A percentile compares a stretch with the other conserved stretches of the same genome.
Conservation (phyloP, 257 asterid genomes). For the Rhazya stricta region DNA sequence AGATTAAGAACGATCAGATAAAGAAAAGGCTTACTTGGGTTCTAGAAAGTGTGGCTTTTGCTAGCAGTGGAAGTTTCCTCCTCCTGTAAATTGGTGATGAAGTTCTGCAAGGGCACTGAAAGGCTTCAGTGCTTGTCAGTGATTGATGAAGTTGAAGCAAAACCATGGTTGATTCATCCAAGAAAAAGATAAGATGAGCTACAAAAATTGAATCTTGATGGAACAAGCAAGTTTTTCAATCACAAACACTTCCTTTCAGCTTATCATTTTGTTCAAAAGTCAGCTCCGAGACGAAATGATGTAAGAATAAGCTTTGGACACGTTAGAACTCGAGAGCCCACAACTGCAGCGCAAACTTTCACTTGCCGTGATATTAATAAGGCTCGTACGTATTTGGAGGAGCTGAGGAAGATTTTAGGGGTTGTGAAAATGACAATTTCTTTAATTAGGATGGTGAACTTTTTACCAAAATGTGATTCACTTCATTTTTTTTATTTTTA, state of each 20-base stretch:
- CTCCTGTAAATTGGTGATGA: conserved; percentile 24
- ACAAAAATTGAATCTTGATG: not conserved
- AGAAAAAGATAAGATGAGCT: not conserved
- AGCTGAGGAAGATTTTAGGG: too few species aligned
- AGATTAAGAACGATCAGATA: not conserved
- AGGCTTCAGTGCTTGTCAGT: conserved; percentile 34
- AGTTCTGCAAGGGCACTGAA: conserved; percentile 33
- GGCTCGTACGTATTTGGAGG: not conserved
- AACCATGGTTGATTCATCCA: conserved; percentile 17
- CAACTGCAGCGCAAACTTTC: not conserved
- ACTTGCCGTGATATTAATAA: too few species aligned
- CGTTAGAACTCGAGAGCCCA: conserved; percentile 9
- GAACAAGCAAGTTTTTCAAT: not conserved
- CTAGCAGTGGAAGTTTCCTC: conserved; percentile 28
- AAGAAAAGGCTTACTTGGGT: conserved; percentile 54
- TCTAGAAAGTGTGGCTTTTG: conserved; percentile 68
- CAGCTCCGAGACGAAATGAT: not conserved
- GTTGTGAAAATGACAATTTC: too few species aligned
- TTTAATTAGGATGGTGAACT: too few species aligned
- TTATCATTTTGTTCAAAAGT: not conserved
- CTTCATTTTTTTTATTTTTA: too few species aligned
- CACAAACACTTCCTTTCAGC: not conserved
- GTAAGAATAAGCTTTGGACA: conserved; percentile 32
- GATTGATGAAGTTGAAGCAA: conserved; percentile 22
- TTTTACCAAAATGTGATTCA: too few species aligned